phyloP scores from a whole-genome alignment of 2,329 filamentous ascomycete genomes.

The Alternaria arborescens region DNA sequence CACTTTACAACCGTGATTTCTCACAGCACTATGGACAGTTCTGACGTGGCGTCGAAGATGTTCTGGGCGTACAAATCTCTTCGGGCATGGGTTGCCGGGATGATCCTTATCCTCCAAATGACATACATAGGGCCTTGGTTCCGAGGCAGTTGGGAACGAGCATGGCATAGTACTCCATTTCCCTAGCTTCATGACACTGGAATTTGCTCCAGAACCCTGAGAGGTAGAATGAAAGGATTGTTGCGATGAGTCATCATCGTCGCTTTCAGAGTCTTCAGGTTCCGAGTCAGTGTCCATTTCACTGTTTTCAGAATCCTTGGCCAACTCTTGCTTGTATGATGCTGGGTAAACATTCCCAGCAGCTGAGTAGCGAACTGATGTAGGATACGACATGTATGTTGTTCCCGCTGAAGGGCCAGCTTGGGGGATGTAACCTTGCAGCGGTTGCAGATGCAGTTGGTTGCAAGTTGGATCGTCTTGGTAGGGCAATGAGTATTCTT shows the following conservation, averaged over 20 bases:
- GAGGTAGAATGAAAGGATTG: background rate
- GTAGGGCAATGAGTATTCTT: conserved; percentile 1
- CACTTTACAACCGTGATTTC: conserved; percentile 22
- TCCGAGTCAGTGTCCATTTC: conserved; percentile 2
- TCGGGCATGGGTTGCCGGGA: conserved; percentile 10
- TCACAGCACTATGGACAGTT: conserved; percentile 23
- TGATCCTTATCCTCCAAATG: background rate
- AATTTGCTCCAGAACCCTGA: background rate
- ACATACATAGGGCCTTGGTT: conserved; percentile 23
- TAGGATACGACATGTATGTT: background rate
- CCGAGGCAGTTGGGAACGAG: conserved; percentile 3
- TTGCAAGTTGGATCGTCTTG: background rate
- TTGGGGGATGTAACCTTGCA: background rate
- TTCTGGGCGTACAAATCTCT: conserved; percentile 28
- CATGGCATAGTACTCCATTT: conserved; percentile 18
- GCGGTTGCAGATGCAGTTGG: conserved; percentile 4
- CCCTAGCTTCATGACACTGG: conserved; percentile 20
- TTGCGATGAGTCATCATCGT: background rate
- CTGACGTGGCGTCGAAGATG: conserved; percentile 35
- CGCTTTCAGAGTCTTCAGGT: background rate
- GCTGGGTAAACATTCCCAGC: background rate
- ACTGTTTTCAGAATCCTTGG: background rate
- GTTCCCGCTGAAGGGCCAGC: background rate
- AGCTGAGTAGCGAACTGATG: background rate
- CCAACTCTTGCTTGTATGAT: background rate